phyloP scores from a whole-genome alignment of 768 basidiomycete species.

The button mushroom (Agaricus bisporus) region DNA sequence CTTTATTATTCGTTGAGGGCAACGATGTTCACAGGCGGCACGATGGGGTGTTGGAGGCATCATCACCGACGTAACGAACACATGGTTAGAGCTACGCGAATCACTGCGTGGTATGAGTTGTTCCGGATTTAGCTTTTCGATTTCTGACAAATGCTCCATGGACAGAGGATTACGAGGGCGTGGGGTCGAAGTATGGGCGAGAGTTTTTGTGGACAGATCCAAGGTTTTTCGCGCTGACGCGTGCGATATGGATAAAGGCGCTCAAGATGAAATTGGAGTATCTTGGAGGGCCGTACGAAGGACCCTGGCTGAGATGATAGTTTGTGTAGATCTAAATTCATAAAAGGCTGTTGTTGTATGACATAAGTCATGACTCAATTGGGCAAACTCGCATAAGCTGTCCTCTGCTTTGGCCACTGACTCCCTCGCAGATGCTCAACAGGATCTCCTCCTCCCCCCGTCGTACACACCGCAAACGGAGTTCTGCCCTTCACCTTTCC shows the following conservation, averaged over 20 bases:
- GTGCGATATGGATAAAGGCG: constrained; percentile 20
- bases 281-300: constrained; percentile 49
- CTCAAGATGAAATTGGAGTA: constrained; percentile 36
- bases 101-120: constrained; percentile 42
- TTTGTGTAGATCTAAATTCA: background rate
- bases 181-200: constrained; percentile 54
- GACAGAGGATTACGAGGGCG: constrained; percentile 63
- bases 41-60: constrained; percentile 77
- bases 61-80: constrained; percentile 68
- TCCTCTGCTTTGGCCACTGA: background rate
- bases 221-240: constrained; percentile 51
- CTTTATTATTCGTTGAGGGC: background rate
- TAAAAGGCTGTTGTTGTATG: background rate
- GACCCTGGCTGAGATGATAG: background rate
- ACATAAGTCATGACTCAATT: too few species aligned
- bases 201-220: constrained; percentile 70
- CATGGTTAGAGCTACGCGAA: constrained; percentile 59
- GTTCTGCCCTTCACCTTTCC: constrained; percentile 52
- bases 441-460: constrained; percentile 18
- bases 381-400: too few species aligned
- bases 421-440: constrained; percentile 16
- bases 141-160: background rate
- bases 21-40: constrained; percentile 45
- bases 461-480: constrained; percentile 48
- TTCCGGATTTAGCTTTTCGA: background rate